Percentiles rank a stretch among this genome's conserved stretches.
Conservation (phyloP, 2,329 filamentous ascomycete species). For the Dactylellina leptospora region DNA sequence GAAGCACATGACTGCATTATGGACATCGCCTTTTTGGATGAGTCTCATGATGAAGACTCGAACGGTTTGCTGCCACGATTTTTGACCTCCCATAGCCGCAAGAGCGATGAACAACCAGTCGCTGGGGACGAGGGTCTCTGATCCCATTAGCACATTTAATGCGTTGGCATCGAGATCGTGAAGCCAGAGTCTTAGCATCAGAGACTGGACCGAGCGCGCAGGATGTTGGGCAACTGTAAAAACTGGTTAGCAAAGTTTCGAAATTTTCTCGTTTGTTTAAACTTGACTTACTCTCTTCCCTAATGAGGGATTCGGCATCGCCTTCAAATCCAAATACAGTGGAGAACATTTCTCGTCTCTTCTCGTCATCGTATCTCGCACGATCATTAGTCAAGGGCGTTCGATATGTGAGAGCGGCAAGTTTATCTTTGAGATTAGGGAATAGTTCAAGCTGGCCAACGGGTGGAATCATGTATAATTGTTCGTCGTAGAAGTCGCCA, state of each 20-base stretch:
- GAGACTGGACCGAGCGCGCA: slow-evolving; percentile 66
- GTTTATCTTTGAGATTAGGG: slow-evolving; percentile 66
- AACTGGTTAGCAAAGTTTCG: not conserved
- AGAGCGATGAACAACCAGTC: slow-evolving; percentile 98
- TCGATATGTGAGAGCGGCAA: slow-evolving; percentile 56
- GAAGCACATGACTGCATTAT: slow-evolving; percentile 90
- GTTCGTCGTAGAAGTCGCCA: slow-evolving; percentile 50
- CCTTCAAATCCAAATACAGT: slow-evolving; percentile 95
- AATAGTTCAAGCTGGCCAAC: slow-evolving; percentile 55
- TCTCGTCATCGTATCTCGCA: slow-evolving; percentile 68
- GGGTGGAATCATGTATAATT: slow-evolving; percentile 44
- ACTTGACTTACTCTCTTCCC: slow-evolving; percentile 73
- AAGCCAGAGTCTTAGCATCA: slow-evolving; percentile 91
- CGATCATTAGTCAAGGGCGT: slow-evolving; percentile 58
- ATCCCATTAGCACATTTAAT: slow-evolving; percentile 76
- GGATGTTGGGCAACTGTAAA: slow-evolving; percentile 43
- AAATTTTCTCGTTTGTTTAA: not conserved
- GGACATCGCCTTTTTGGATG: slow-evolving; percentile 86
- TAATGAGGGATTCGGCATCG: slow-evolving; percentile 80
- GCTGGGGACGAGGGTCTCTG: slow-evolving; percentile 86
- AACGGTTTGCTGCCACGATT: slow-evolving; percentile 87
- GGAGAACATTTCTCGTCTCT: slow-evolving; percentile 88
- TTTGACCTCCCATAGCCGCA: slow-evolving; percentile 80
- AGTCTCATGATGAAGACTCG: slow-evolving; percentile 90
- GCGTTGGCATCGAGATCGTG: slow-evolving; percentile 83